These are phyloP conservation scores for Diaporthe sp. DNA, from an alignment of 2,329 filamentous ascomycete species.

Conservation along the genomic window DNA sequence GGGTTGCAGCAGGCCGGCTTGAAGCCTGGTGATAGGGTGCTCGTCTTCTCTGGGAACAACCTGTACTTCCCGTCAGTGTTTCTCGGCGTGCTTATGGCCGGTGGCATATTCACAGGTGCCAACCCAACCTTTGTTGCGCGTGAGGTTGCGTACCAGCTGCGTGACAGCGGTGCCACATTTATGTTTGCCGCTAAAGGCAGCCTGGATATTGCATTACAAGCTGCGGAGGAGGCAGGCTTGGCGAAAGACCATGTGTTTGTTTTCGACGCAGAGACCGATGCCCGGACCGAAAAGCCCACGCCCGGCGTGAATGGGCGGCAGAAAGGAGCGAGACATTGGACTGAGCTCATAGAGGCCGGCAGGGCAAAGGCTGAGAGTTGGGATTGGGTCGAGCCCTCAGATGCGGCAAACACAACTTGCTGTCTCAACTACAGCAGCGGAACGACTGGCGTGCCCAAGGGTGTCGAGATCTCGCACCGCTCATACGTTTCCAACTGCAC, in stretches of 20 bases:
- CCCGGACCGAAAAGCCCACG: slow-evolving; percentile 41
- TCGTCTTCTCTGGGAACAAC: slow-evolving; percentile 81
- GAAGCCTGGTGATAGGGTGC: slow-evolving; percentile 75
- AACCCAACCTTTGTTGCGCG: slow-evolving; percentile 66
- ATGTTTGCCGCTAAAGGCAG: slow-evolving; percentile 73
- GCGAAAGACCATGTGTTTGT: slow-evolving; percentile 69
- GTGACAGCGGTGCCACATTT: slow-evolving; percentile 76
- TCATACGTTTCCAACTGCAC: slow-evolving; percentile 80
- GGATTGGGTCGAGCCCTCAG: slow-evolving; percentile 70
- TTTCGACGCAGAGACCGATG: slow-evolving; percentile 69
- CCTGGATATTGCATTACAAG: slow-evolving; percentile 74
- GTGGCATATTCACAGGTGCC: slow-evolving; percentile 79
- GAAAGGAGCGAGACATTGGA: slow-evolving; percentile 72
- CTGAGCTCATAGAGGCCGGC: slow-evolving; percentile 65
- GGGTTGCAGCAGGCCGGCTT: slow-evolving; percentile 76
- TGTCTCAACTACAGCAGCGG: slow-evolving; percentile 85
- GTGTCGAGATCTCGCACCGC: slow-evolving; percentile 83
- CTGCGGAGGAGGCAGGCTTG: slow-evolving; percentile 71
- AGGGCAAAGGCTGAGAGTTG: slow-evolving; percentile 66
- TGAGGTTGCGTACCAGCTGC: slow-evolving; percentile 81
- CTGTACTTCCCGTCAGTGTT: slow-evolving; percentile 79
- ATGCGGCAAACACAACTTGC: slow-evolving; percentile 66
- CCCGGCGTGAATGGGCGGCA: slow-evolving; percentile 42
- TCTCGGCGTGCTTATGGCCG: slow-evolving; percentile 81
- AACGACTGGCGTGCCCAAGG: slow-evolving; percentile 86